Evolutionary conservation across 2,329 filamentous ascomycete species (phyloP), one percentile per base, ranked within the genome.

Genomic region (Periconia sp.): DNA sequence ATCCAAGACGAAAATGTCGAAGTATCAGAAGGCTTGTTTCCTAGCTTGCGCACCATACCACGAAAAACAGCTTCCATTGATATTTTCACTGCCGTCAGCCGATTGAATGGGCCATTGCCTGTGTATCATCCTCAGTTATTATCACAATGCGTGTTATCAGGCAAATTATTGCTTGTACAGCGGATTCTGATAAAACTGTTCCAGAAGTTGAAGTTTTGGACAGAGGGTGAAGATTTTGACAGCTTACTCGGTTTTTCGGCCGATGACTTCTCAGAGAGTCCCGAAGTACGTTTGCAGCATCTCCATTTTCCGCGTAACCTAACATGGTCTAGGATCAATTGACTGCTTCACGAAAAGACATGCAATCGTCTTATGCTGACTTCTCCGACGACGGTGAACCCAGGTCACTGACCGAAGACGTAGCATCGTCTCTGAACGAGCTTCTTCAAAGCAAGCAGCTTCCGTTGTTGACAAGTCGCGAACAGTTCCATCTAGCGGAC

Each of bases 41-140:
- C 82, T 7, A 79, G 80, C 47, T 71, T 86, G 43, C 77, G 81
- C 30, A 75, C 81, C 41, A 76, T 80, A 2, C 75, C 79, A 6
- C 72, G 74, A 76, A 65, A 79, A 41, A 73, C 72, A 11, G 79
- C 79, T 5, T 79, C 78, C 1, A 82, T 85, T 69, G 87, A 94
- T 67, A 77, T 96, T 5, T 96, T 95, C 61, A 86, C 92, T 40
- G 83, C 92, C 9, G 90, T 95, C 11, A 89, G 90, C 61, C 82
- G 90, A 56, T 80, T 97, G 46, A 97, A 97, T 66, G 90, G 91
- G 0, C 89, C 92, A 2, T 77, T 97, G 7, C 91, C 94, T 0
- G 82, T 95, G 2, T 99, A 96, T 64, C 93, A 99, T 65, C 94
- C 94, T 0, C 91, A 96, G 65, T 90, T 96, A 54, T 76, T 97